phyloP scores from a whole-genome alignment of 768 basidiomycete genomes.

The Boletellus ananas region DNA sequence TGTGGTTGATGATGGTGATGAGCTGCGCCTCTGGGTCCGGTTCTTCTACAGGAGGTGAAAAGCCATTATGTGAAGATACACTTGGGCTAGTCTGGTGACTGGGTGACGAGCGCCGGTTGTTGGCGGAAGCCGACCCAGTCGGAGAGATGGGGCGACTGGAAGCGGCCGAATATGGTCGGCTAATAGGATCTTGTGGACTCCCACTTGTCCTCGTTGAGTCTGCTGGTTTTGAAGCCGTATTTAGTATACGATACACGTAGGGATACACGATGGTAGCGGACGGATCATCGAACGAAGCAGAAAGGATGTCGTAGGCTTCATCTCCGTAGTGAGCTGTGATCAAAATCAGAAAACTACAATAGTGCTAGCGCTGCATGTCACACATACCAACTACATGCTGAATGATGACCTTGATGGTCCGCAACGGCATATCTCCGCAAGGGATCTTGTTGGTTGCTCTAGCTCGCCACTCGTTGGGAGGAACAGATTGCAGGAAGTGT shows the following conservation, averaged over 20 bases:
- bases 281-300: conserved; percentile 90
- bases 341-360: conserved; percentile 16
- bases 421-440: conserved; percentile 94
- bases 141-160: conserved; percentile 73
- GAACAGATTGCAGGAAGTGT: conserved; percentile 87
- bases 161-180: conserved; percentile 52
- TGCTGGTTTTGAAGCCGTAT: conserved; percentile 53
- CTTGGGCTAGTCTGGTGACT: conserved; percentile 69
- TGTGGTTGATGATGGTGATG: conserved; percentile 78
- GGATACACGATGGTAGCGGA: conserved; percentile 96
- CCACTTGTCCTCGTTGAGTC: conserved; percentile 22
- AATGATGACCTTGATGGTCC: conserved; percentile 97
- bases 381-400: conserved; percentile 93
- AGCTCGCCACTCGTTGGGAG: conserved; percentile 94
- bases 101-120: conserved; percentile 51
- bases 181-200: conserved; percentile 35
- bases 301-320: conserved; percentile 86
- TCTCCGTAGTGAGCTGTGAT: conserved; percentile 74
- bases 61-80: conserved; percentile 55
- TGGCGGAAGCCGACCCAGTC: conserved; percentile 55
- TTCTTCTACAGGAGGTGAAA: conserved; percentile 61
- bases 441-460: conserved; percentile 88
- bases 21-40: conserved; percentile 86
- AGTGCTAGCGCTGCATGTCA: conserved; percentile 1
- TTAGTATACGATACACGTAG: conserved; percentile 89